phyloP scores from a whole-genome alignment of 1,139 yeast species.

The Scheffersomyces illinoinensis region DNA sequence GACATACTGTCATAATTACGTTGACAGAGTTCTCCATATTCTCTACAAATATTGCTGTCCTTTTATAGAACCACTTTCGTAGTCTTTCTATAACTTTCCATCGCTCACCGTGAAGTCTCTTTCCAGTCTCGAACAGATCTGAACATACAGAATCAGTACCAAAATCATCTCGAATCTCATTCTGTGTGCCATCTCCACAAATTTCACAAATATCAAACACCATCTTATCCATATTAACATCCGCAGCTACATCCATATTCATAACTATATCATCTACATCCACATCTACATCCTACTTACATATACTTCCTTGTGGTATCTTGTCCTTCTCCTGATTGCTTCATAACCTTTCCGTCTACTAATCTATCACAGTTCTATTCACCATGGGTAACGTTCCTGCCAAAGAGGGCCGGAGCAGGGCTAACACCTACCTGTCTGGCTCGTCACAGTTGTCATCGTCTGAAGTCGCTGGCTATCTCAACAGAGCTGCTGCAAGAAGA shows the following conservation, averaged over 20 bases:
- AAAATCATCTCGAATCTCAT: neutral
- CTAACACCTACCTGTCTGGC: constrained; percentile 13
- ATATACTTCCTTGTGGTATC: neutral
- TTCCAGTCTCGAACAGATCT: neutral
- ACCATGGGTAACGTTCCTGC: constrained; percentile 64
- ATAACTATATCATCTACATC: neutral
- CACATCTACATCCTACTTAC: neutral
- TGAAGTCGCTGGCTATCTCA: constrained; percentile 10
- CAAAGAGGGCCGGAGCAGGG: constrained; percentile 45
- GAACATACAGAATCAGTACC: neutral
- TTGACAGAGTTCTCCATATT: neutral
- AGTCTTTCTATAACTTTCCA: neutral
- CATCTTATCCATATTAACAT: neutral
- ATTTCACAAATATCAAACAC: neutral
- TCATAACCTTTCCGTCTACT: neutral
- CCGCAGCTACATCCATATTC: neutral
- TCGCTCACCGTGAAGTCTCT: neutral
- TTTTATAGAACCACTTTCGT: neutral
- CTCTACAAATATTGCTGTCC: neutral
- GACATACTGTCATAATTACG: neutral
- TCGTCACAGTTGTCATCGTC: constrained; percentile 3
- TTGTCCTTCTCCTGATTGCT: neutral
- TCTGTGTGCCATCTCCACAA: neutral
- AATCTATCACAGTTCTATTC: neutral
- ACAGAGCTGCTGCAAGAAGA: constrained; percentile 14